A percentile compares a stretch with the other conserved stretches of the same genome.
Conservation (phyloP, 345 rosid species). For the Corymbia maculata region DNA sequence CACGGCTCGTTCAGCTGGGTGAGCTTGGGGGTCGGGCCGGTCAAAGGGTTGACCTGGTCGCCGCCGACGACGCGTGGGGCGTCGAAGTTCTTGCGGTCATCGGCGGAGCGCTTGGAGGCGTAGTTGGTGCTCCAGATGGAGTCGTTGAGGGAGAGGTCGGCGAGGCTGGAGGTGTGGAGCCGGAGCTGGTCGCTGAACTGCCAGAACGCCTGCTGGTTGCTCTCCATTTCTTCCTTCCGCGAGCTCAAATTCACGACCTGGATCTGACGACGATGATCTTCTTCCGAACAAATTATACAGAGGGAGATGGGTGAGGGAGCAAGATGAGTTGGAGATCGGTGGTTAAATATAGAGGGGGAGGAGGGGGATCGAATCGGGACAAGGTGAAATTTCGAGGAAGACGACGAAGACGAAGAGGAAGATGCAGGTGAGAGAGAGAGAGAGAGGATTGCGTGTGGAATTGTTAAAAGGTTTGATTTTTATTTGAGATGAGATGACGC, state of each 20-base stretch:
- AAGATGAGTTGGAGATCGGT: not conserved
- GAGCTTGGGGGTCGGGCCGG: not conserved
- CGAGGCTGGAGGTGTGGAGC: conserved; percentile 46
- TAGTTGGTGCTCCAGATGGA: conserved; percentile 80
- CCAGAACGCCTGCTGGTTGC: conserved; percentile 83
- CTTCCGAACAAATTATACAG: too few relatives aligned
- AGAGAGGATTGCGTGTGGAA: not conserved
- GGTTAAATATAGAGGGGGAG: not conserved
- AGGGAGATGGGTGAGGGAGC: not conserved
- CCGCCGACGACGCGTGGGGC: conserved; percentile 39
- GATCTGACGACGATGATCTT: not conserved
- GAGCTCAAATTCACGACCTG: not conserved
- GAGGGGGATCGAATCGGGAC: not conserved
- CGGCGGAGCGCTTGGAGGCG: conserved; percentile 35
- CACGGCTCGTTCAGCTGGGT: not conserved
- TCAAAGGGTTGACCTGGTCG: not conserved
- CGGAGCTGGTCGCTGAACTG: conserved; percentile 97
- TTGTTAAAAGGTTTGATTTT: not conserved
- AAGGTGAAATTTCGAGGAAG: not conserved
- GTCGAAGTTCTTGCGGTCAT: conserved; percentile 70
- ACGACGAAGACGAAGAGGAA: not conserved
- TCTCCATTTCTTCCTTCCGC: conserved; percentile 40
- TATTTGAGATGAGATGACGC: not conserved
- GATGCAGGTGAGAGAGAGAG: not conserved
- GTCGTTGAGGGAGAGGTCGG: conserved; percentile 75